Base-by-base conservation (phyloP, 495 filamentous ascomycete species). In the Astrothelium subdiscretum region DNA sequence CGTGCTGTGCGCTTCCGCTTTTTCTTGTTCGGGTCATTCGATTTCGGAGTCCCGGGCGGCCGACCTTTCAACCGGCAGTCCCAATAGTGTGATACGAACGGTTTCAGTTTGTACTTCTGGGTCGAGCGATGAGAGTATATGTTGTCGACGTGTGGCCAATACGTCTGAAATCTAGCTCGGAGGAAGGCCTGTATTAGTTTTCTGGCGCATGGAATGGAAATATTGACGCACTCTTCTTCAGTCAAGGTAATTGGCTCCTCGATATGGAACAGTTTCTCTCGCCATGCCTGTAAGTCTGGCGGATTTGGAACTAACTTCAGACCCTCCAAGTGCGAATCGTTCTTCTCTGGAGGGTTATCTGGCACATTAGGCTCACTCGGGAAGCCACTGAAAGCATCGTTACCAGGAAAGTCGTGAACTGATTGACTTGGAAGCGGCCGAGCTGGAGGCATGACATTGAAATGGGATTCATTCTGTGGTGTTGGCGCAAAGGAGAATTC, bases 71-170 rank as follows among this genome's bases (percentile, higher is more conserved):
- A 79, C 26, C 91, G 85, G 69, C 91, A 96, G 72, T 95, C 90
- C 83, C 88, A 95, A 74, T 95, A 96, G 72, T 92, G 87, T 8
- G 88, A 89, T 32, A 91, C 81, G 63, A 92, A 88, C 13, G 87
- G 86, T 62, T 88, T 90, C 65, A 86, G 86, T 74, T 96, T 94
- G 74, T 92, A 92, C 60, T 79, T 78, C 69, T 95, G 90, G 2
- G 90, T 92, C 2, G 90, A 92, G 57, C 90, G 86, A 75, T 94
- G 90, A 20, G 90, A 92, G 72, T 92, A 96, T 57, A 96, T 83
- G 72, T 96, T 96, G 74, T 96, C 91, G 68, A 95, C 80, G 73
- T 92, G 89, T 0, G 90, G 89, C 70, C 91, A 96, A 74, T 94
- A 96, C 22, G 83, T 92, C 66, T 89, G 83, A 74, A 89, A 94